Percentiles rank a stretch among this genome's conserved stretches.
phyloP scores from a whole-genome alignment of 495 filamentous ascomycete species.

The Hypoxylon subgilvum region DNA sequence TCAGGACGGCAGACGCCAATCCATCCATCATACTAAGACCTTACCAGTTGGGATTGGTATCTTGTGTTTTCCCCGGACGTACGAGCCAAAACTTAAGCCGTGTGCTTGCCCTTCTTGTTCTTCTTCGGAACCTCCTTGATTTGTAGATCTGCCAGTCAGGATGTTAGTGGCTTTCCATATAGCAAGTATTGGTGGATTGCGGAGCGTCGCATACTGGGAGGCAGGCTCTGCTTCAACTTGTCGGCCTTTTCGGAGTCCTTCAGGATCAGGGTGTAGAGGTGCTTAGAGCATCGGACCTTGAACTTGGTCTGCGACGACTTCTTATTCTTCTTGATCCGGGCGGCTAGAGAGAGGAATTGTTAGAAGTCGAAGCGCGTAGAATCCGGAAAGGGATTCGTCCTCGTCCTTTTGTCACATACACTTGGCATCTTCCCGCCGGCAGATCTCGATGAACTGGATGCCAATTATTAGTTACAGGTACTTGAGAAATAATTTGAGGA shows the following conservation, averaged over 20 bases:
- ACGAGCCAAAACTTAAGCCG: slow-evolving; percentile 34
- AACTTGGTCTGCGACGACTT: slow-evolving; percentile 93
- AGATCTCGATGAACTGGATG: slow-evolving; percentile 97
- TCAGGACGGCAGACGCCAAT: slow-evolving; percentile 13
- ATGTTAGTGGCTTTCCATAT: slow-evolving; percentile 5
- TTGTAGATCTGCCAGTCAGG: slow-evolving; percentile 45
- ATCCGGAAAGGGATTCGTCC: not conserved
- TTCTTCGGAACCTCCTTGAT: slow-evolving; percentile 59
- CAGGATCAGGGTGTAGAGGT: slow-evolving; percentile 95
- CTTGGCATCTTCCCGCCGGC: slow-evolving; percentile 96
- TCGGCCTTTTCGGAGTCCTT: slow-evolving; percentile 99
- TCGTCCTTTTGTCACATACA: slow-evolving; percentile 65
- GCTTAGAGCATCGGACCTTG: slow-evolving; percentile 97
- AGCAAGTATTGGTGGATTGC: not conserved
- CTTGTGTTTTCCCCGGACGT: slow-evolving; percentile 25
- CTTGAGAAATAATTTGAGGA: not conserved
- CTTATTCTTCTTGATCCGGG: slow-evolving; percentile 96
- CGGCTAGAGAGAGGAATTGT: slow-evolving; percentile 65
- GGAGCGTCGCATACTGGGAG: slow-evolving; percentile 70
- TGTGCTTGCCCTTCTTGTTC: slow-evolving; percentile 56
- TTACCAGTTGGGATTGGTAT: slow-evolving; percentile 35
- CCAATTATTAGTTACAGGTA: slow-evolving; percentile 41
- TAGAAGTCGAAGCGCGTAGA: slow-evolving; percentile 37
- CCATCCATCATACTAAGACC: slow-evolving; percentile 14
- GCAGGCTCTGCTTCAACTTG: slow-evolving; percentile 99